A percentile compares a stretch with the other conserved stretches of the same genome.
Conservation (phyloP, 306 rosid genomes). For the Arachis stenosperma region DNA sequence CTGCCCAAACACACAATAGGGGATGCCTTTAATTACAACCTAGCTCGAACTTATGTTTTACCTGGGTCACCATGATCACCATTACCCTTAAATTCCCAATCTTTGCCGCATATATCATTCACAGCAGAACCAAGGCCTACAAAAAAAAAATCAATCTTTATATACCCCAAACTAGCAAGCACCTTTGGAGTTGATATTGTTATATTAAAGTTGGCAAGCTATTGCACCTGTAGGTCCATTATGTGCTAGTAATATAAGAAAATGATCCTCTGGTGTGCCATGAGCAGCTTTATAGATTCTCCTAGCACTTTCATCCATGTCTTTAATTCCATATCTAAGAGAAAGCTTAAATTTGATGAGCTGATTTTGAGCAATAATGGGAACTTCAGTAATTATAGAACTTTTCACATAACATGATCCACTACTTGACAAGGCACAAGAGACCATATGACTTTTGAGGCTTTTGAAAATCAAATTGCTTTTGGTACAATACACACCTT, state of each 20-base stretch:
- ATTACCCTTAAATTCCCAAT: conserved; percentile 63
- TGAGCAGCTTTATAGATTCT: conserved; percentile 70
- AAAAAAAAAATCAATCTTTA: conserved; percentile 36
- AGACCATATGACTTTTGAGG: conserved; percentile 28
- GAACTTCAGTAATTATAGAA: conserved; percentile 15
- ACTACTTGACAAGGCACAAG: conserved; percentile 15
- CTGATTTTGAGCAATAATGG: conserved; percentile 31
- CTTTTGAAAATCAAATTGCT: conserved; percentile 28
- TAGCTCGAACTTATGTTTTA: conserved; percentile 33
- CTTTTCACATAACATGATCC: conserved; percentile 30
- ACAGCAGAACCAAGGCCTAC: conserved; percentile 87
- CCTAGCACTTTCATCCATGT: conserved; percentile 73
- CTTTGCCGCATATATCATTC: conserved; percentile 91
- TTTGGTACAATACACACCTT: conserved; percentile 55
- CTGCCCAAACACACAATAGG: conserved; percentile 25
- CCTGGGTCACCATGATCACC: conserved; percentile 97
- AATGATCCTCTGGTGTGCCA: conserved; percentile 66
- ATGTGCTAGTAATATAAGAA: conserved; percentile 77
- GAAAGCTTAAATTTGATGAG: conserved; percentile 37
- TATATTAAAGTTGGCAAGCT: conserved; percentile 27
- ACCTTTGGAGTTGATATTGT: conserved; percentile 7
- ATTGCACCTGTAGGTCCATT: conserved; percentile 80
- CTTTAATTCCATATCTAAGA: conserved; percentile 51
- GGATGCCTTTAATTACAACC: conserved; percentile 22
- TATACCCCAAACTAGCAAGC: conserved; percentile 13